phyloP scores from a whole-genome alignment of 2,329 filamentous ascomycete genomes.

The Alternaria alternata region DNA sequence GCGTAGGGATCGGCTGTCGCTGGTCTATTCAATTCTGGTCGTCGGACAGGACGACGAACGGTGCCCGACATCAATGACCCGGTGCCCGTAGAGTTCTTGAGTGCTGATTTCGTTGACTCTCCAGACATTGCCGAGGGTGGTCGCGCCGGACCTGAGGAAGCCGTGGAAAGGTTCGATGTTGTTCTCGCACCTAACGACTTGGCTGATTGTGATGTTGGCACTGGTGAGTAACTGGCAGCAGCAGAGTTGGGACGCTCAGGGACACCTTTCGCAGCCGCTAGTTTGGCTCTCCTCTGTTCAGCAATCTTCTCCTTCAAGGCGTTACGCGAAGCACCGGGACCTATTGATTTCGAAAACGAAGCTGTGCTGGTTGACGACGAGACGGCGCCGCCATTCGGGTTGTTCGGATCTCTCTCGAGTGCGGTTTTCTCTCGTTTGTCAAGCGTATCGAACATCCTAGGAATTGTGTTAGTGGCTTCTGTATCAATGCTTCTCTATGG shows the following conservation, averaged over 20 bases:
- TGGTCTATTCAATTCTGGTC: conserved; percentile 58
- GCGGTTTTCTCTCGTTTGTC: conserved; percentile 81
- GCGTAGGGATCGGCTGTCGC: conserved; percentile 65
- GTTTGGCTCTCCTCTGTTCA: conserved; percentile 73
- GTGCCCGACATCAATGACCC: conserved; percentile 66
- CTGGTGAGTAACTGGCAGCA: conserved; percentile 61
- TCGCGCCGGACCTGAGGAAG: conserved; percentile 40
- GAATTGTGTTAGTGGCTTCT: conserved; percentile 27
- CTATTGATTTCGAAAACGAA: conserved; percentile 56
- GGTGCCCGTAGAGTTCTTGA: conserved; percentile 44
- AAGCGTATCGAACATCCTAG: conserved; percentile 77
- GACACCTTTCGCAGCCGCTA: conserved; percentile 53
- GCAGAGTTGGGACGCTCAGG: conserved; percentile 66
- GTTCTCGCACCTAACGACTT: conserved; percentile 44
- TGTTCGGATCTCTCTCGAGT: conserved; percentile 82
- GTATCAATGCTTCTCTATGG: not conserved
- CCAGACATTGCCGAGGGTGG: conserved; percentile 51
- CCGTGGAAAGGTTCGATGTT: conserved; percentile 39
- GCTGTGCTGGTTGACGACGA: conserved; percentile 58
- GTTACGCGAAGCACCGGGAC: conserved; percentile 57
- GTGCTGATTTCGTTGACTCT: conserved; percentile 42
- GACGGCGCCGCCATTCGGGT: conserved; percentile 69
- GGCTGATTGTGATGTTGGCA: conserved; percentile 47
- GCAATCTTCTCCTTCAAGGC: conserved; percentile 84
- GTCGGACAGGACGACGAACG: conserved; percentile 59